phyloP scores from a whole-genome alignment of 208 protist genomes.

The Crithidia fasciculata region DNA sequence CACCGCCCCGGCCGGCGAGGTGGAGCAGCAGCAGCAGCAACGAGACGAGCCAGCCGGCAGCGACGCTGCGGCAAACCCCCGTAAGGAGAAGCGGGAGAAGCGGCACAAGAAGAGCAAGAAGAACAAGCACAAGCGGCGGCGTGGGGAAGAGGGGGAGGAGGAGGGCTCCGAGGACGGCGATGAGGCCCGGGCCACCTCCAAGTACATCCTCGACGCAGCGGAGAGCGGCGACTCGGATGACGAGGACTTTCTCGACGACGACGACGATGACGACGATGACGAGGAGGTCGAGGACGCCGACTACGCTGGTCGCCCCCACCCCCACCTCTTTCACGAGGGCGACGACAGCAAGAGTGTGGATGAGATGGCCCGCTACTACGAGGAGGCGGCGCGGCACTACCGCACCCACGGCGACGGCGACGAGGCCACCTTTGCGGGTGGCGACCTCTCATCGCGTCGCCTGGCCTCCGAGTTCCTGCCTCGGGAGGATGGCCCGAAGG shows the following conservation, averaged over 20 bases:
- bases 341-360: slow-evolving; percentile 76
- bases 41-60: slow-evolving; percentile 2
- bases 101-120: slow-evolving; percentile 40
- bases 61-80: slow-evolving; percentile 18
- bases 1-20: slow-evolving; percentile 3
- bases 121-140: slow-evolving; percentile 25
- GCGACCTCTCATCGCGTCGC: slow-evolving; percentile 70
- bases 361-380: slow-evolving; percentile 78
- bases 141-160: slow-evolving; percentile 31
- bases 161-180: slow-evolving; percentile 28
- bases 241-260: slow-evolving; percentile 34
- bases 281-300: slow-evolving; percentile 37
- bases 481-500: slow-evolving; percentile 82
- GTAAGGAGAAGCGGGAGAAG: slow-evolving; percentile 29
- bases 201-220: slow-evolving; percentile 40
- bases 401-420: slow-evolving; percentile 17
- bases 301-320: slow-evolving; percentile 25
- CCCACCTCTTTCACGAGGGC: slow-evolving; percentile 68
- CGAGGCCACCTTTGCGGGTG: slow-evolving; percentile 29
- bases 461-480: slow-evolving; percentile 82
- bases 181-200: slow-evolving; percentile 21
- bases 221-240: slow-evolving; percentile 44
- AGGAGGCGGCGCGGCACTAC: slow-evolving; percentile 55
- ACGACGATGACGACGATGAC: slow-evolving; percentile 53
- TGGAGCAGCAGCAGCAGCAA: neutral